Conservation (phyloP, 371 early-diverging fungal species). For the Zopfochytrium polystomum region DNA sequence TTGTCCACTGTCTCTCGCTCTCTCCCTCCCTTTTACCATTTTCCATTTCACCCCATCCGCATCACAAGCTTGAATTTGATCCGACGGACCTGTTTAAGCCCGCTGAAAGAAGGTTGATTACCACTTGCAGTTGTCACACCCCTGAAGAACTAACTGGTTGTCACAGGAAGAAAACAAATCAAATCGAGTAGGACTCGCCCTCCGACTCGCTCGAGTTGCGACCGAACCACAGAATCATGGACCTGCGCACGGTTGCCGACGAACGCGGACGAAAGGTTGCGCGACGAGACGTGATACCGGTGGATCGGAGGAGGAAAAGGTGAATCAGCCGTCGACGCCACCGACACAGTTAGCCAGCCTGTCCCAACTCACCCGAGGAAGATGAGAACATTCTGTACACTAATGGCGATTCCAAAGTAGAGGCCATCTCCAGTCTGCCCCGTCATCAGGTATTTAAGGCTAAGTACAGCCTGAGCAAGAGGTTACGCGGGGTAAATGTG, state of each 20-base stretch:
- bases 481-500: not conserved
- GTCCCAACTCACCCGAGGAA: constrained; percentile 56
- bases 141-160: too few species aligned
- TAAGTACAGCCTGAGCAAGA: constrained; percentile 55
- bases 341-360: not conserved
- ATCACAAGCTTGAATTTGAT: too few species aligned
- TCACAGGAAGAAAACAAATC: too few species aligned
- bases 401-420: constrained; percentile 62
- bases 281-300: not conserved
- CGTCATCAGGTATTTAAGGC: constrained; percentile 65
- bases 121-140: too few species aligned
- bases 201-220: constrained; percentile 33
- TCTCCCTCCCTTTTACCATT: too few species aligned
- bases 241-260: too few species aligned
- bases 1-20: too few species aligned
- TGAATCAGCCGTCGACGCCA: not conserved
- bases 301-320: not conserved
- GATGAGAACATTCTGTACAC: constrained; percentile 62
- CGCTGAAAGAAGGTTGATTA: too few species aligned
- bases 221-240: constrained; percentile 52
- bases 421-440: constrained; percentile 50
- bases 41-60: too few species aligned
- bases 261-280: too few species aligned
- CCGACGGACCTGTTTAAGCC: too few species aligned
- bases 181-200: too few species aligned